These are phyloP conservation scores for Biscogniauxia mediterranea DNA, from an alignment of 2,329 filamentous ascomycete genomes.

Conservation along the genomic window DNA sequence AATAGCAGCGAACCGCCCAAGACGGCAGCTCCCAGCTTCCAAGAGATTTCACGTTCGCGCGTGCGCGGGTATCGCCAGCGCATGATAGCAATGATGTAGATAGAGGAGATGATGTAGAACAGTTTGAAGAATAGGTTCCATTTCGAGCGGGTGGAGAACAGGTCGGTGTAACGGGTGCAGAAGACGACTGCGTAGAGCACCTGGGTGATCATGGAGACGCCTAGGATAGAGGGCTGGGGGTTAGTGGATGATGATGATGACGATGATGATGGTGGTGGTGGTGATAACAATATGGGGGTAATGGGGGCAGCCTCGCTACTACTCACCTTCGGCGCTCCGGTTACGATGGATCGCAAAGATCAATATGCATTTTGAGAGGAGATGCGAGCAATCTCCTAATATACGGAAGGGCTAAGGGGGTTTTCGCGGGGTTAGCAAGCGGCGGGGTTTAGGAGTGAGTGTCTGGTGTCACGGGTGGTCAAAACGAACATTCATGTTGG, in stretches of 20 bases:
- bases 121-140: constrained; percentile 87
- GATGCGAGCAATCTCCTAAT: constrained; percentile 79
- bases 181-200: constrained; percentile 85
- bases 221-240: constrained; percentile 38
- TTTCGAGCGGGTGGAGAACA: constrained; percentile 57
- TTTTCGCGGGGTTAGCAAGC: neutral
- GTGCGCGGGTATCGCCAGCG: constrained; percentile 81
- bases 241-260: no score
- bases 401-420: constrained; percentile 63
- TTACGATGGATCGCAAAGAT: constrained; percentile 90
- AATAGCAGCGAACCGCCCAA: constrained; percentile 63
- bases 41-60: constrained; percentile 87
- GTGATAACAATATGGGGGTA: neutral
- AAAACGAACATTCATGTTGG: constrained; percentile 32
- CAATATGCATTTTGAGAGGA: constrained; percentile 83
- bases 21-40: constrained; percentile 78
- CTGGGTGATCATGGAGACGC: constrained; percentile 89
- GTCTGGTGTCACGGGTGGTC: neutral
- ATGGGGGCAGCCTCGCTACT: constrained; percentile 8
- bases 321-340: constrained; percentile 74
- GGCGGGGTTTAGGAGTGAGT: no score
- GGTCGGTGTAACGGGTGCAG: constrained; percentile 79
- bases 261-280: no score
- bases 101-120: constrained; percentile 79
- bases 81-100: constrained; percentile 88